A percentile compares a stretch with the other conserved stretches of the same genome.
phyloP scores from a whole-genome alignment of 108 stramenopile species.

The Skeletonema costatum region DNA sequence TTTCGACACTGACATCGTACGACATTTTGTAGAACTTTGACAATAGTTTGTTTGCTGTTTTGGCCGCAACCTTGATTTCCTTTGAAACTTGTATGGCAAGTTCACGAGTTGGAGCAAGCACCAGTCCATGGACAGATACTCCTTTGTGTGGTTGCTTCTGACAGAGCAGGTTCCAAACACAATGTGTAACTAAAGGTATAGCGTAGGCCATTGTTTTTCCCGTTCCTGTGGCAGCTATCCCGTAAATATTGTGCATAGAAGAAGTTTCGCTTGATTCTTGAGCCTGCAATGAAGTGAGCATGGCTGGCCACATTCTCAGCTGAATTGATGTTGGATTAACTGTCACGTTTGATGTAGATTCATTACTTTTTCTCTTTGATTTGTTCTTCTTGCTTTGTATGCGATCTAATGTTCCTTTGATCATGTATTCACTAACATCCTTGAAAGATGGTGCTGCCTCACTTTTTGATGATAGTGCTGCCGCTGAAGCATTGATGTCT shows the following conservation, averaged over 20 bases:
- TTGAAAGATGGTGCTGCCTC: neutral
- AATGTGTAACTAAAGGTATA: conserved; percentile 70
- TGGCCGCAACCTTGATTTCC: conserved; percentile 41
- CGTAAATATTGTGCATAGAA: conserved; percentile 47
- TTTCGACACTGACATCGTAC: neutral
- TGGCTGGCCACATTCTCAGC: conserved; percentile 62
- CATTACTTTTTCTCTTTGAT: conserved; percentile 6
- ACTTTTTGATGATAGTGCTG: neutral
- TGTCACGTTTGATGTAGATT: neutral
- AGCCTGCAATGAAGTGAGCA: conserved; percentile 26
- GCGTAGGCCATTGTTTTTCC: conserved; percentile 84
- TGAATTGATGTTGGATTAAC: conserved; percentile 63
- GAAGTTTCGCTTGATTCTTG: neutral
- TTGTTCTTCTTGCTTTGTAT: conserved; percentile 15
- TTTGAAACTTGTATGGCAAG: conserved; percentile 41
- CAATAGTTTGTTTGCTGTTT: conserved; percentile 51
- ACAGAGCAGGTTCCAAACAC: neutral
- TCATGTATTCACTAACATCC: conserved; percentile 23
- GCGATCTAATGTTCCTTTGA: conserved; percentile 24
- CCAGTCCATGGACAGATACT: conserved; percentile 39
- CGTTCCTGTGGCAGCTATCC: conserved; percentile 87
- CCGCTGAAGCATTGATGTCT: neutral
- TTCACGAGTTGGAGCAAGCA: conserved; percentile 48
- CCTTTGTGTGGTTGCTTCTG: conserved; percentile 75
- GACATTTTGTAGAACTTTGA: conserved; percentile 9